Percentiles rank a stretch among this genome's conserved stretches.
Evolutionary conservation across 345 rosid species (phyloP).

Genomic region (Rhodomyrtus tomentosa): DNA sequence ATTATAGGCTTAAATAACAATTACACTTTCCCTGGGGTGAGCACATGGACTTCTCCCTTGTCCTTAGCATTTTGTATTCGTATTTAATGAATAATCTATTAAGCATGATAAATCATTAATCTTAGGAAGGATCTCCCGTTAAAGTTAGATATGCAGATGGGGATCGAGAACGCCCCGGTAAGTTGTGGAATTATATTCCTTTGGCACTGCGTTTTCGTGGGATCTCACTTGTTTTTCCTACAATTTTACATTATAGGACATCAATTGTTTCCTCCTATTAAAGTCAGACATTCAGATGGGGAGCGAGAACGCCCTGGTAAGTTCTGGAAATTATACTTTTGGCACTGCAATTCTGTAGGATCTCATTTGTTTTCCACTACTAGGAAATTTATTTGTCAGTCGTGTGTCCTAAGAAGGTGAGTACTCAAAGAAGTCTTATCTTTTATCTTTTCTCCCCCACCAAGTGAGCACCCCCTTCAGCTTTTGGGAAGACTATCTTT

Average conservation of each 20-base stretch:
- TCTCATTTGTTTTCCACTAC: background rate
- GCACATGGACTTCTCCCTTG: constrained; percentile 11
- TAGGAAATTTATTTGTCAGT: background rate
- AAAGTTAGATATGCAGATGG: constrained; percentile 72
- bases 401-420: background rate
- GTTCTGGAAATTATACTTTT: background rate
- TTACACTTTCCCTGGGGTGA: constrained; percentile 70
- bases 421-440: background rate
- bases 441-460: background rate
- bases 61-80: background rate
- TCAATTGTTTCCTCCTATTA: constrained; percentile 19
- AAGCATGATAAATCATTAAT: background rate
- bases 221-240: background rate
- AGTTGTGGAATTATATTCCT: constrained; percentile 1
- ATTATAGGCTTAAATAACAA: constrained; percentile 54
- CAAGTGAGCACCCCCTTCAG: background rate
- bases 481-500: background rate
- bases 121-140: constrained; percentile 17
- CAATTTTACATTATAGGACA: background rate
- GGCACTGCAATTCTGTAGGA: background rate
- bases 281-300: constrained; percentile 67
- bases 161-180: constrained; percentile 54
- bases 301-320: constrained; percentile 57
- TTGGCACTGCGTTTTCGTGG: background rate
- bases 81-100: background rate